A percentile compares a stretch with the other conserved stretches of the same genome.
phyloP scores from a whole-genome alignment of 2,329 filamentous ascomycete species.

The Aureobasidium subglaciale region DNA sequence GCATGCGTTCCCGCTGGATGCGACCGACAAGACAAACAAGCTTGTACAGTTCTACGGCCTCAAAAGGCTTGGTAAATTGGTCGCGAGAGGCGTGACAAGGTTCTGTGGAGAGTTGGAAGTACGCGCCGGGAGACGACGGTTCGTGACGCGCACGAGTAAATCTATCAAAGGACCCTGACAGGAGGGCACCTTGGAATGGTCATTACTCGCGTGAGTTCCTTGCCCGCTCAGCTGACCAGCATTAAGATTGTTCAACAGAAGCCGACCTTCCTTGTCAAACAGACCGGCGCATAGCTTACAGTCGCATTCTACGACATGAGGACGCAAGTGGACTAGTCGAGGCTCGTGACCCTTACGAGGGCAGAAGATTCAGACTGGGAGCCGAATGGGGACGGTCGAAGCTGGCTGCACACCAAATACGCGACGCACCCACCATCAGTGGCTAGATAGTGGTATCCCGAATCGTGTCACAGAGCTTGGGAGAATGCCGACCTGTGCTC shows the following conservation, averaged over 20 bases:
- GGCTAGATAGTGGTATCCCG: background rate
- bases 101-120: no score
- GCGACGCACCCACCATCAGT: background rate
- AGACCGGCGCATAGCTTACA: background rate
- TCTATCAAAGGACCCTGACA: constrained; percentile 7
- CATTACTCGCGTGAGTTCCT: background rate
- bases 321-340: background rate
- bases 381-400: background rate
- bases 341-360: background rate
- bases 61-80: no score
- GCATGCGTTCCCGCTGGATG: no score
- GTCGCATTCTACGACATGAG: background rate
- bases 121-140: background rate
- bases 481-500: background rate
- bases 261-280: background rate
- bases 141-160: constrained; percentile 2
- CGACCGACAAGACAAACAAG: no score
- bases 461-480: background rate
- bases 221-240: constrained; percentile 3
- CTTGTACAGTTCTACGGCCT: no score
- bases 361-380: background rate
- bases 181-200: background rate
- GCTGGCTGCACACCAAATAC: background rate
- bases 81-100: no score
- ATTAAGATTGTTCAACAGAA: constrained; percentile 7